phyloP scores from a whole-genome alignment of 2,329 filamentous ascomycete genomes.

The Pestalotiopsis sp. region DNA sequence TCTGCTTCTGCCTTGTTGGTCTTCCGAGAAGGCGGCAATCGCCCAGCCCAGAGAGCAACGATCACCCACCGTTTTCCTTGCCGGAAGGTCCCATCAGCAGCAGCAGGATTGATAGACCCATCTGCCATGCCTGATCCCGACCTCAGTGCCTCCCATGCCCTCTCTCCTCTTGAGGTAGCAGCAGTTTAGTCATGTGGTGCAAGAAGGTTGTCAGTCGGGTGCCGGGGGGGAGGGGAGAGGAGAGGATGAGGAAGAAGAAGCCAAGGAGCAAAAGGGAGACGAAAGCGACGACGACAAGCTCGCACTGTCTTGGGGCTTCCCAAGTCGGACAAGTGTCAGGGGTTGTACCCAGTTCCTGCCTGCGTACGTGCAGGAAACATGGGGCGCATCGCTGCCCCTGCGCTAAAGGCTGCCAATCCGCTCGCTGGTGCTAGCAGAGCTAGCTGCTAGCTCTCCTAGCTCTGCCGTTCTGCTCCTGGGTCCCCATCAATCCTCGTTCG shows the following conservation, averaged over 20 bases:
- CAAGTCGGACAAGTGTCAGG: conserved; percentile 12
- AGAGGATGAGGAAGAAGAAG: background rate
- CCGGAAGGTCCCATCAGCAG: background rate
- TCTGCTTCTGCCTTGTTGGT: too few relatives aligned
- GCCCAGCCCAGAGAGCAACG: background rate
- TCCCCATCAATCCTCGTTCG: background rate
- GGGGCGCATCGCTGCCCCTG: background rate
- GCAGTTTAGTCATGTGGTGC: background rate
- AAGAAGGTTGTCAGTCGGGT: background rate
- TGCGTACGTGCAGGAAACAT: background rate
- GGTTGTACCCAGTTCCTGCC: background rate
- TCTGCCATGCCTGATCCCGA: background rate
- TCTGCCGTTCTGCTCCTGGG: background rate
- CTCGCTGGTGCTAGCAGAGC: background rate
- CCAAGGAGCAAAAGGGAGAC: background rate
- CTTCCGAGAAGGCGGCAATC: background rate
- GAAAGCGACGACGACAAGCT: background rate
- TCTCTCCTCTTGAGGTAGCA: background rate
- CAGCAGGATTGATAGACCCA: background rate
- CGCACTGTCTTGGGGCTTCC: conserved; percentile 11
- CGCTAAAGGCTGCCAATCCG: background rate
- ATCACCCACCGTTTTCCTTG: background rate
- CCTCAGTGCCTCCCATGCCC: background rate
- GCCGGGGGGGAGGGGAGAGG: background rate
- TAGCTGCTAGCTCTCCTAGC: background rate